These are phyloP conservation scores for Sporobolomyces phaffii DNA, from an alignment of 768 basidiomycete genomes.

Conservation along the genomic window DNA sequence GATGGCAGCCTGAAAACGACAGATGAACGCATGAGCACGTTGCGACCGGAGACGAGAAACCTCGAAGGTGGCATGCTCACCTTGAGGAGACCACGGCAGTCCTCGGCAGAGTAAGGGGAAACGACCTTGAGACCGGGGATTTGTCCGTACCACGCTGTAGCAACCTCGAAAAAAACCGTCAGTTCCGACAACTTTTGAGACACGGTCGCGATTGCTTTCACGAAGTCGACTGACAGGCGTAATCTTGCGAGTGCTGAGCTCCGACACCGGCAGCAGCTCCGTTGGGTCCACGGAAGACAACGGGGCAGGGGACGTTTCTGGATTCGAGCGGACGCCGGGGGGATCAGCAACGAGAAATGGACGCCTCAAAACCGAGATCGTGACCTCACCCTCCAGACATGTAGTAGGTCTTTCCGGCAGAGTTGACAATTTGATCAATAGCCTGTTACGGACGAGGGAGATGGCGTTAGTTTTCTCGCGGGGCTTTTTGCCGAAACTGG, in stretches of 20 bases:
- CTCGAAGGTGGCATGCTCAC: constrained; percentile 48
- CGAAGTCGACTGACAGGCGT: constrained; percentile 70
- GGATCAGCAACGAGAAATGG: constrained; percentile 51
- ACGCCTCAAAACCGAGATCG: no score
- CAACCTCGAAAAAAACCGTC: no score
- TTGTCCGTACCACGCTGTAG: constrained; percentile 45
- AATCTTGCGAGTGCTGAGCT: constrained; percentile 97
- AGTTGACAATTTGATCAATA: constrained; percentile 99
- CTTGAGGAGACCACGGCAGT: constrained; percentile 97
- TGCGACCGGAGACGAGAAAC: neutral
- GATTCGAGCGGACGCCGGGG: no score
- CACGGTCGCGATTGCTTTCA: no score
- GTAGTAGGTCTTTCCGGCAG: constrained; percentile 99
- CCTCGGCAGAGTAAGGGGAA: constrained; percentile 96
- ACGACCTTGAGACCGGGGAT: constrained; percentile 96
- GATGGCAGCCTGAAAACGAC: constrained; percentile 95
- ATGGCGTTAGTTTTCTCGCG: neutral
- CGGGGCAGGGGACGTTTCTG: constrained; percentile 65
- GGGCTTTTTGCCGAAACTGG: no score
- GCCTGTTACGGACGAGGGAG: constrained; percentile 51
- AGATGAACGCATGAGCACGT: no score
- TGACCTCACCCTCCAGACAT: constrained; percentile 99
- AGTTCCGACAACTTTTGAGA: no score
- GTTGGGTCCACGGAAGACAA: constrained; percentile 99
- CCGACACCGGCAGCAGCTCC: constrained; percentile 95